phyloP scores from a whole-genome alignment of 164 flowering plant genomes.

The Macadamia tetraphylla region DNA sequence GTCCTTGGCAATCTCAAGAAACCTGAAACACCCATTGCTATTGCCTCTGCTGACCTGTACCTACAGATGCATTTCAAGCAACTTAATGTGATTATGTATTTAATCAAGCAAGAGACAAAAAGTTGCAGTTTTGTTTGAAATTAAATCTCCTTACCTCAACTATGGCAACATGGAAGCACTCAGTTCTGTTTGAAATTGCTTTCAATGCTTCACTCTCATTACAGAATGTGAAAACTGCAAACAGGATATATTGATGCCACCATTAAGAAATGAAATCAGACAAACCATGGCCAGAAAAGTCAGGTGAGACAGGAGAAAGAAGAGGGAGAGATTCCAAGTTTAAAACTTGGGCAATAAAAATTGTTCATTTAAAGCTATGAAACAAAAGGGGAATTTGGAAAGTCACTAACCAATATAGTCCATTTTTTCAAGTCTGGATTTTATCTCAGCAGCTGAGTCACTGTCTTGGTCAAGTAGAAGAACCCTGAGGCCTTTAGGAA shows the following conservation, averaged over 20 bases:
- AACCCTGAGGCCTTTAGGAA: slow-evolving; percentile 83
- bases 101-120: neutral
- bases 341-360: slow-evolving; percentile 7
- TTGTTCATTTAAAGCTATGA: neutral
- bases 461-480: slow-evolving; percentile 65
- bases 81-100: neutral
- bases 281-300: neutral
- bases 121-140: neutral
- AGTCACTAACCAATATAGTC: slow-evolving; percentile 65
- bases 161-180: slow-evolving; percentile 76
- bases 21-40: slow-evolving; percentile 45
- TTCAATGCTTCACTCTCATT: slow-evolving; percentile 60
- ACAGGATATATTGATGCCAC: neutral
- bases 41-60: slow-evolving; percentile 47
- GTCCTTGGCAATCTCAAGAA: slow-evolving; percentile 60
- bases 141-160: slow-evolving; percentile 54
- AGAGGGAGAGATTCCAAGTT: neutral
- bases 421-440: slow-evolving; percentile 75
- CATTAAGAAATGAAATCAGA: neutral
- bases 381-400: slow-evolving; percentile 4
- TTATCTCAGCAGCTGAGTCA: slow-evolving; percentile 48
- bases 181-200: slow-evolving; percentile 41
- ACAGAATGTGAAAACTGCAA: slow-evolving; percentile 57
- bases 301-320: neutral
- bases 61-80: neutral